Conservation (phyloP, 257 asterid species). For the Cinchona pubescens region DNA sequence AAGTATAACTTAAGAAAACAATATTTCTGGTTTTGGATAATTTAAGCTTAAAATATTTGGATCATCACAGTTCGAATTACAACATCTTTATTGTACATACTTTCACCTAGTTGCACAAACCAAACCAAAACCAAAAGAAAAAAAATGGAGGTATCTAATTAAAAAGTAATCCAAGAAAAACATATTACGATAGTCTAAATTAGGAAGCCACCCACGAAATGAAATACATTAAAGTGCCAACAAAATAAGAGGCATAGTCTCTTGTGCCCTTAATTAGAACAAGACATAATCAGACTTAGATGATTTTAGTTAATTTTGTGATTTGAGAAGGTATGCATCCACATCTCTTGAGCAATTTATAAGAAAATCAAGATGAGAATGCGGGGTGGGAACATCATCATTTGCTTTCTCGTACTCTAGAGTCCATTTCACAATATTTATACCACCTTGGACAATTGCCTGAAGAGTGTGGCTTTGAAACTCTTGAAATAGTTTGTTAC, state of each 20-base stretch:
- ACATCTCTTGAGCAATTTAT: conserved; percentile 32
- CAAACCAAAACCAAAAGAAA: neutral
- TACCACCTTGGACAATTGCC: conserved; percentile 16
- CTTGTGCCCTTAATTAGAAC: neutral
- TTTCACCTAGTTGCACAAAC: neutral
- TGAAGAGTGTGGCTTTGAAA: conserved; percentile 47
- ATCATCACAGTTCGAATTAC: no score
- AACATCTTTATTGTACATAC: no score
- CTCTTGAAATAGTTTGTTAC: conserved; percentile 45
- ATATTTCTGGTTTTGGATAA: no score
- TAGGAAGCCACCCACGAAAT: neutral
- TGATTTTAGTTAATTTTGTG: neutral
- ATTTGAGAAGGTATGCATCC: conserved; percentile 47
- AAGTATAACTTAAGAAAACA: no score
- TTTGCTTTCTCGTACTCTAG: conserved; percentile 51
- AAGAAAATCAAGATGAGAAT: conserved; percentile 45
- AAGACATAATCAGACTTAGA: neutral
- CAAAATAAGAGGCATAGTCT: neutral
- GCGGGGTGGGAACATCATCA: conserved; percentile 47
- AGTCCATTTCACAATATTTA: conserved; percentile 42
- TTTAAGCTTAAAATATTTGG: no score
- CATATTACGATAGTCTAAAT: neutral
- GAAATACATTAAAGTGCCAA: neutral
- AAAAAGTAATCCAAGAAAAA: neutral
- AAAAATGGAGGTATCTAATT: neutral